Evolutionary conservation across 768 basidiomycete genomes (phyloP).

Genomic region (Macrolepiota albuminosa): DNA sequence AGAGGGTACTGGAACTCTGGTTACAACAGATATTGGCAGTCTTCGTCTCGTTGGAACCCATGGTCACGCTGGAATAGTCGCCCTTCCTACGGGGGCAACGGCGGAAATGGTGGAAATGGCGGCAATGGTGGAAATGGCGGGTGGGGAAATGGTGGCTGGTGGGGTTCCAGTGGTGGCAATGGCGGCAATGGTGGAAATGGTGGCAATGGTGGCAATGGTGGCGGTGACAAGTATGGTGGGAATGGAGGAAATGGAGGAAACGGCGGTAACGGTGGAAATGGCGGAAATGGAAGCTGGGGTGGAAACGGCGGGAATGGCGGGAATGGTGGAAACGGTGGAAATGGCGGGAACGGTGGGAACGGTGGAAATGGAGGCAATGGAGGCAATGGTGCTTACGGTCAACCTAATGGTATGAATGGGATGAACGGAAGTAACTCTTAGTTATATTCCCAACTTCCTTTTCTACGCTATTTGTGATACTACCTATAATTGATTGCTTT

Average conservation of each 20-base stretch:
- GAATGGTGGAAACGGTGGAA: neutral
- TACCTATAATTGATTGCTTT: no score
- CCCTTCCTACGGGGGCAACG: neutral
- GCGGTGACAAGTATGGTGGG: neutral
- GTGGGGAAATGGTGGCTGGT: neutral
- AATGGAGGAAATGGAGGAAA: neutral
- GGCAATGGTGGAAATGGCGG: neutral
- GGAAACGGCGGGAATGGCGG: neutral
- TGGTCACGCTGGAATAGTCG: constrained; percentile 2
- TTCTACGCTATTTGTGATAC: no score
- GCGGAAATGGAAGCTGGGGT: neutral
- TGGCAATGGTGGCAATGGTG: neutral
- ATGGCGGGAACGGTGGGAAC: neutral
- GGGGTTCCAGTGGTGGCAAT: neutral
- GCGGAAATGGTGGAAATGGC: neutral
- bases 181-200: neutral
- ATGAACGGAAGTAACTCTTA: neutral
- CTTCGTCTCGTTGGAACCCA: constrained; percentile 4
- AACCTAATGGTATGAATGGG: constrained; percentile 3
- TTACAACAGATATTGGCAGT: constrained; percentile 2
- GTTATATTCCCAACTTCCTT: neutral
- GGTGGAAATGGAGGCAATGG: neutral
- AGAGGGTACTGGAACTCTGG: constrained; percentile 1
- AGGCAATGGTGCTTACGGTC: neutral
- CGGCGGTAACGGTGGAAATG: neutral